Percentiles rank a stretch among this genome's conserved stretches.
Evolutionary conservation across 352 stramenopile species (phyloP).

Genomic region (Globisporangium canariense): DNA sequence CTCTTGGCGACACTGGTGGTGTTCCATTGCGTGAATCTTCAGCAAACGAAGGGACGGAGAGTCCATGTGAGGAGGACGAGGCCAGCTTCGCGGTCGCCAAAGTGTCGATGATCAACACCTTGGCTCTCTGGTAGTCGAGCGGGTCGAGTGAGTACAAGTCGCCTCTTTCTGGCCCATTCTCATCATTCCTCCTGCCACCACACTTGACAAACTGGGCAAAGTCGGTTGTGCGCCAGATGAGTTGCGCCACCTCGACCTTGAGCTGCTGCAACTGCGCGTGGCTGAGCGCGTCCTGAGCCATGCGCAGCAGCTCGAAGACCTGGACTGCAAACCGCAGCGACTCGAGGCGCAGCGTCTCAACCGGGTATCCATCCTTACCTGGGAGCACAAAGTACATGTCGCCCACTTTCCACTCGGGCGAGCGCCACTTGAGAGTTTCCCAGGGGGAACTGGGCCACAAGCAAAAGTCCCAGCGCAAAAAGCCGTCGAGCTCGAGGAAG

Average conservation of each 20-base stretch:
- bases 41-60: not conserved
- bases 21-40: not conserved
- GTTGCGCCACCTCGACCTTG: slow-evolving; percentile 42
- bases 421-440: slow-evolving; percentile 59
- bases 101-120: slow-evolving; percentile 60
- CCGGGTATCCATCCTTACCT: slow-evolving; percentile 48
- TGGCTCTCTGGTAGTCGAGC: slow-evolving; percentile 58
- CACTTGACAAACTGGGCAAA: slow-evolving; percentile 46
- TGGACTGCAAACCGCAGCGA: slow-evolving; percentile 65
- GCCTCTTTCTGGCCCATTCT: slow-evolving; percentile 13
- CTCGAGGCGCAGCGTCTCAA: slow-evolving; percentile 73
- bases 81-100: slow-evolving; percentile 27
- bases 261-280: slow-evolving; percentile 49
- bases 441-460: slow-evolving; percentile 62
- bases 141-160: slow-evolving; percentile 75
- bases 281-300: slow-evolving; percentile 39
- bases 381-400: slow-evolving; percentile 86
- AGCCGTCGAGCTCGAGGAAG: slow-evolving; percentile 76
- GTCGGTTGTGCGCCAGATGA: slow-evolving; percentile 59
- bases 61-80: not conserved
- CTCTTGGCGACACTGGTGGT: slow-evolving; percentile 1
- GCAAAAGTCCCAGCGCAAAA: slow-evolving; percentile 83
- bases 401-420: slow-evolving; percentile 63
- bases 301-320: slow-evolving; percentile 53
- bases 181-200: slow-evolving; percentile 11